Evolutionary conservation across 352 stramenopile genomes (phyloP).

Genomic region (Thalassiosira gravida): DNA sequence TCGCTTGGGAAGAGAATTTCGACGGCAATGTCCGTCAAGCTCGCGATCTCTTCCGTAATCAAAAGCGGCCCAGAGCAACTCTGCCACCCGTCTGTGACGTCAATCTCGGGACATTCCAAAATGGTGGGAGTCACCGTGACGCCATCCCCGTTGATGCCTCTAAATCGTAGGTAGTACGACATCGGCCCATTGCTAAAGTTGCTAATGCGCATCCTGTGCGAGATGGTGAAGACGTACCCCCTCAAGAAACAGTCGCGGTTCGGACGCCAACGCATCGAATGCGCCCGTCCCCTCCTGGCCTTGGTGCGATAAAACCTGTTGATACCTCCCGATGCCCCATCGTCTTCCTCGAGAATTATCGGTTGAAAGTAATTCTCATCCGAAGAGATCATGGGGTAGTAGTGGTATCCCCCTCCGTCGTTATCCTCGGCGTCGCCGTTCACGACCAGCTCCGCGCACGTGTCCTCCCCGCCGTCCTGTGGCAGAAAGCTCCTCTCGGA

Average conservation of each 20-base stretch:
- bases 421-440: conserved; percentile 43
- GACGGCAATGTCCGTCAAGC: not conserved
- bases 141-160: not conserved
- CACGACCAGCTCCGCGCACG: conserved; percentile 32
- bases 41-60: conserved; percentile 35
- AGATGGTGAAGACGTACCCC: conserved; percentile 47
- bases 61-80: conserved; percentile 38
- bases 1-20: conserved; percentile 15
- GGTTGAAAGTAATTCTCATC: conserved; percentile 15
- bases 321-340: no score
- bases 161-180: conserved; percentile 31
- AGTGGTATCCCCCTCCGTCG: conserved; percentile 26
- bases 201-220: conserved; percentile 28
- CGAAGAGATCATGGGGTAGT: conserved; percentile 16
- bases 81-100: conserved; percentile 22
- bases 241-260: conserved; percentile 42
- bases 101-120: conserved; percentile 28
- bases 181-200: conserved; percentile 9
- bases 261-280: conserved; percentile 27
- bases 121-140: not conserved
- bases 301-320: conserved; percentile 61
- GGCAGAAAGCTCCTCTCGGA: conserved; percentile 36
- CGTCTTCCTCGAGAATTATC: conserved; percentile 30
- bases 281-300: not conserved
- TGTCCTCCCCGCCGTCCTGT: conserved; percentile 12